Conservation (phyloP, 139 green algal genomes). For the Micromonas pusilla region DNA sequence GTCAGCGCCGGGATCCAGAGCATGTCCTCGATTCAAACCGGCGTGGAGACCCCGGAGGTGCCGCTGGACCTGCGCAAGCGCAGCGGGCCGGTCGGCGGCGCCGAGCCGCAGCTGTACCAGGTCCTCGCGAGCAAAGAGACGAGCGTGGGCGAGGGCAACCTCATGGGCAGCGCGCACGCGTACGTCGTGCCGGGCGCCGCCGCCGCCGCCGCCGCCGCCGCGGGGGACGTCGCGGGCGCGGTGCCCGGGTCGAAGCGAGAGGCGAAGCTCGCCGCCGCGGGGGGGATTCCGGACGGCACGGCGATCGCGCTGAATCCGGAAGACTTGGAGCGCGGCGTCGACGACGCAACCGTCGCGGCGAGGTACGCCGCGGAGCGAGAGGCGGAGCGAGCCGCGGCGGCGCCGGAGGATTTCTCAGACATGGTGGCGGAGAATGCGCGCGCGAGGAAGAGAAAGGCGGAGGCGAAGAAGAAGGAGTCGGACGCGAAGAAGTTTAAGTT, state of each 20-base stretch:
- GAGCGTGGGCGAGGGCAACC: slow-evolving; percentile 57
- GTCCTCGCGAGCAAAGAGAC: slow-evolving; percentile 38
- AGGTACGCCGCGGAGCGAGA: slow-evolving; percentile 32
- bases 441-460: slow-evolving; percentile 71
- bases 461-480: slow-evolving; percentile 46
- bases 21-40: slow-evolving; percentile 35
- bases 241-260: slow-evolving; percentile 13
- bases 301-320: slow-evolving; percentile 83
- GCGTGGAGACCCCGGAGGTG: slow-evolving; percentile 56
- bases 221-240: background rate
- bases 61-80: slow-evolving; percentile 81
- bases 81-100: slow-evolving; percentile 20
- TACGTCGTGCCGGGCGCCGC: slow-evolving; percentile 71
- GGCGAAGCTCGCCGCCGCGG: slow-evolving; percentile 11
- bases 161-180: slow-evolving; percentile 68
- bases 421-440: slow-evolving; percentile 82
- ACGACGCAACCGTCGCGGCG: slow-evolving; percentile 21
- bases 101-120: slow-evolving; percentile 27
- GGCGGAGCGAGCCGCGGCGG: slow-evolving; percentile 30
- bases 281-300: slow-evolving; percentile 50
- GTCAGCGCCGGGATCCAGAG: slow-evolving; percentile 60
- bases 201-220: slow-evolving; percentile 6
- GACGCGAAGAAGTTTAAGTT: slow-evolving; percentile 36
- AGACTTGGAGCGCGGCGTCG: slow-evolving; percentile 70
- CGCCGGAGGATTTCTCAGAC: slow-evolving; percentile 83